Conservation (phyloP, 2,329 filamentous ascomycete genomes). For the Epichloe elymi region DNA sequence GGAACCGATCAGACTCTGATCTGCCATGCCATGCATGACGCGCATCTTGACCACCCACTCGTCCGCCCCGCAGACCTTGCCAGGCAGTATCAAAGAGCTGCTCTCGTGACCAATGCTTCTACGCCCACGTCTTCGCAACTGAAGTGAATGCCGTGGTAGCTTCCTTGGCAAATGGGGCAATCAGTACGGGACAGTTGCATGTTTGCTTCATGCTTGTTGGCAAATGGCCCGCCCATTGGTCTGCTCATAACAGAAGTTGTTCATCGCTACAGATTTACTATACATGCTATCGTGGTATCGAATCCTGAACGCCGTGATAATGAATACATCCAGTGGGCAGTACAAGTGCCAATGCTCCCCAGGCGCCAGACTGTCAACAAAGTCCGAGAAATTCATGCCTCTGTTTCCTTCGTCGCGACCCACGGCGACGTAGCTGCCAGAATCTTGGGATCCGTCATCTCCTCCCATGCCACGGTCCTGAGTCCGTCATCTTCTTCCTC, state of each 20-base stretch:
- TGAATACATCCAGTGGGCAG: not conserved
- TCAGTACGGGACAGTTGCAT: not conserved
- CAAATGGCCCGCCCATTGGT: too few relatives aligned
- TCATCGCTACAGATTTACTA: not conserved
- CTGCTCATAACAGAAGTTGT: not conserved
- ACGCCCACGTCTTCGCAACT: too few relatives aligned
- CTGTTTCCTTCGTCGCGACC: not conserved
- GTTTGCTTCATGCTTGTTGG: not conserved
- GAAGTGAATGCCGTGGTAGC: not conserved
- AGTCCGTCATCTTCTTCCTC: constrained; percentile 50
- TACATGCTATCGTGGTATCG: not conserved
- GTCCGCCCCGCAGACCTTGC: too few relatives aligned
- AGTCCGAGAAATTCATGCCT: not conserved
- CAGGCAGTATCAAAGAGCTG: not conserved
- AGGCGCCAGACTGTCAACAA: too few relatives aligned
- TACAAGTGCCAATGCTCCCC: too few relatives aligned
- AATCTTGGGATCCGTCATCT: constrained; percentile 57
- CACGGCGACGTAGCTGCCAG: constrained; percentile 27
- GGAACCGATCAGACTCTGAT: too few relatives aligned
- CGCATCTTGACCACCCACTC: too few relatives aligned
- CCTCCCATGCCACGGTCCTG: constrained; percentile 43
- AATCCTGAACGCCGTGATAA: not conserved
- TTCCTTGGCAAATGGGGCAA: not conserved
- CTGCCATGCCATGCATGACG: too few relatives aligned
- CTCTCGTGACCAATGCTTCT: not conserved